Conservation (phyloP, 1,139 yeast species). For the Saccharomycopsis phalli region DNA sequence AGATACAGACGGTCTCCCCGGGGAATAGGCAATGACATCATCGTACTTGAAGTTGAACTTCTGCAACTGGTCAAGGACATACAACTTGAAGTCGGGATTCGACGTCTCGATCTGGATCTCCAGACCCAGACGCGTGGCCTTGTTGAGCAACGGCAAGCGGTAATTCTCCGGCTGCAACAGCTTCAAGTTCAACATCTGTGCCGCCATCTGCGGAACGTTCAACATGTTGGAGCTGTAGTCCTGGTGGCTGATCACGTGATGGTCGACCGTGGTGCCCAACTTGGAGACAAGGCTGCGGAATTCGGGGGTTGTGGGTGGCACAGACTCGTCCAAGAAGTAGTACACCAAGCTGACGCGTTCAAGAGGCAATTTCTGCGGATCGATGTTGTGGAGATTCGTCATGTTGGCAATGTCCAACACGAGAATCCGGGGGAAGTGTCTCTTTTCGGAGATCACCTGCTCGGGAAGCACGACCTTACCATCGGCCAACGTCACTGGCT, state of each 20-base stretch:
- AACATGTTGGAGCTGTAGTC: constrained; percentile 53
- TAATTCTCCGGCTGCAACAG: constrained; percentile 44
- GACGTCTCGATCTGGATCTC: constrained; percentile 21
- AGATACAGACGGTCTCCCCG: neutral
- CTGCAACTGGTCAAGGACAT: constrained; percentile 3
- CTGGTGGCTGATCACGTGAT: constrained; percentile 66
- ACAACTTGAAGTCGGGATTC: neutral
- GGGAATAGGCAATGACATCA: constrained; percentile 2
- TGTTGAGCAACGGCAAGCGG: constrained; percentile 36
- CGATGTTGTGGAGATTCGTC: neutral
- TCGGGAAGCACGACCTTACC: constrained; percentile 57
- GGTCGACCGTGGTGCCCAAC: constrained; percentile 26
- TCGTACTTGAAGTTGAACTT: constrained; percentile 4
- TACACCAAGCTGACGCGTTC: constrained; percentile 49
- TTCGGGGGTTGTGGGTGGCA: constrained; percentile 23
- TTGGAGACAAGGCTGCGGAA: neutral
- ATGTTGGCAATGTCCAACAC: constrained; percentile 63
- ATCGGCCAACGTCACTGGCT: constrained; percentile 44
- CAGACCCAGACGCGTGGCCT: constrained; percentile 24
- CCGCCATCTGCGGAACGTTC: constrained; percentile 47
- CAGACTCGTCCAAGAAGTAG: constrained; percentile 62
- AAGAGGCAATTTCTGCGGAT: constrained; percentile 25
- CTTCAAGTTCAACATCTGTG: constrained; percentile 48
- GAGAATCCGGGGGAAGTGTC: constrained; percentile 49
- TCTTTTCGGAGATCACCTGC: constrained; percentile 62